Conservation (phyloP, 768 basidiomycete genomes). For the Jaapia argillacea region DNA sequence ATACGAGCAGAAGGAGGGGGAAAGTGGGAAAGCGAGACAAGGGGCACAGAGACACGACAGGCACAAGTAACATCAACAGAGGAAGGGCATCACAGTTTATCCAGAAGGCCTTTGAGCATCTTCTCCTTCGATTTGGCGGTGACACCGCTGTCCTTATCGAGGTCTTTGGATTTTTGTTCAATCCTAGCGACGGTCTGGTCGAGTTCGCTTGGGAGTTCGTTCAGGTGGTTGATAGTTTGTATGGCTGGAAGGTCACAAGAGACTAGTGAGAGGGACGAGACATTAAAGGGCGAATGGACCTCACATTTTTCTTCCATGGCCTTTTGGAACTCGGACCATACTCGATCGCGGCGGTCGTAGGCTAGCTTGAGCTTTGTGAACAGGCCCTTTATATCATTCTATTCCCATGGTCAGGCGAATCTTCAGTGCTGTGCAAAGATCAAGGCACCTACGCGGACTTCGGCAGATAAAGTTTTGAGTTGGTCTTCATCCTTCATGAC, state of each 20-base stretch:
- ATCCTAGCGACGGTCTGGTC: not conserved
- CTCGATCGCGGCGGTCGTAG: not conserved
- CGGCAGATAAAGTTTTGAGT: not conserved
- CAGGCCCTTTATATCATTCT: not conserved
- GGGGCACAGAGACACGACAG: constrained; percentile 7
- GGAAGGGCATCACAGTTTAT: constrained; percentile 2
- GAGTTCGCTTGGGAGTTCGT: not conserved
- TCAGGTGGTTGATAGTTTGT: not conserved
- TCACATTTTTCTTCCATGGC: not conserved
- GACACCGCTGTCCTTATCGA: not conserved
- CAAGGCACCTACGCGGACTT: not conserved
- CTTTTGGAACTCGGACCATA: not conserved
- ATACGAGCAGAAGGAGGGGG: no score
- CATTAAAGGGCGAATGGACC: no score
- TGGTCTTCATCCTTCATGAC: not conserved
- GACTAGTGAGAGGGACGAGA: not conserved
- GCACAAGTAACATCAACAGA: constrained; percentile 1
- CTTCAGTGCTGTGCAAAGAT: not conserved
- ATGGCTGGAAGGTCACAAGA: not conserved
- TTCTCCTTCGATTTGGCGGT: constrained; percentile 3
- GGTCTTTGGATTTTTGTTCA: not conserved
- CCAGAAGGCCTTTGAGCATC: constrained; percentile 1
- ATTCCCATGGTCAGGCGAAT: not conserved
- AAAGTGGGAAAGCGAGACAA: constrained; percentile 24
- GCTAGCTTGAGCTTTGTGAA: not conserved